Evolutionary conservation across 768 basidiomycete genomes (phyloP).

Genomic region (Clitopilus hobsonii): DNA sequence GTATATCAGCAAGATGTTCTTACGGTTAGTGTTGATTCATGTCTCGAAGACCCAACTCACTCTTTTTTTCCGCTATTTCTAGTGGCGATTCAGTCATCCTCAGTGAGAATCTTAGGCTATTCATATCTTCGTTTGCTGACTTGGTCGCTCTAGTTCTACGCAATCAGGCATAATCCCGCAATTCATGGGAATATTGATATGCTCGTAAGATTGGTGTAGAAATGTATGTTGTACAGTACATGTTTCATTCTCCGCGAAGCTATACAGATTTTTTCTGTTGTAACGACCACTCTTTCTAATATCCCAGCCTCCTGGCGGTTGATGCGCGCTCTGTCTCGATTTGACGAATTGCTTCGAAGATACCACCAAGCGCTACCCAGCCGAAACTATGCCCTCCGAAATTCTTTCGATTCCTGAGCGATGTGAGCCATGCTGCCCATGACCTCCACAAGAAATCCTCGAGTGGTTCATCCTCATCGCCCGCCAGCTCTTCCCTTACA

Average conservation of each 20-base stretch:
- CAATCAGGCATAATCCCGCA: conserved; percentile 51
- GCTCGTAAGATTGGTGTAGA: background rate
- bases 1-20: conserved; percentile 99
- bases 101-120: conserved; percentile 51
- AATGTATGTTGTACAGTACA: background rate
- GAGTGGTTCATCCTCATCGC: conserved; percentile 36
- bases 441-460: conserved; percentile 39
- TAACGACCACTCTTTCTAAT: conserved; percentile 8
- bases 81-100: conserved; percentile 98
- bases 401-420: conserved; percentile 23
- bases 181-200: background rate
- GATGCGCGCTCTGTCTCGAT: conserved; percentile 10
- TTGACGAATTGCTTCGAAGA: conserved; percentile 47
- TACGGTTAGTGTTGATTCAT: conserved; percentile 46
- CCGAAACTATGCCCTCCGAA: conserved; percentile 63
- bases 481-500: conserved; percentile 45
- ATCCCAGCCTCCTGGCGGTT: background rate
- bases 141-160: conserved; percentile 53
- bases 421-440: conserved; percentile 55
- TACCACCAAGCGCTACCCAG: conserved; percentile 52
- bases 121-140: conserved; percentile 24
- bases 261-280: too few relatives aligned
- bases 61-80: conserved; percentile 8
- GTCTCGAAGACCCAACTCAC: background rate
- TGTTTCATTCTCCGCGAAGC: too few relatives aligned